These are phyloP conservation scores for Fistulinella prunicolor DNA, from an alignment of 768 basidiomycete genomes.

Conservation along the genomic window DNA sequence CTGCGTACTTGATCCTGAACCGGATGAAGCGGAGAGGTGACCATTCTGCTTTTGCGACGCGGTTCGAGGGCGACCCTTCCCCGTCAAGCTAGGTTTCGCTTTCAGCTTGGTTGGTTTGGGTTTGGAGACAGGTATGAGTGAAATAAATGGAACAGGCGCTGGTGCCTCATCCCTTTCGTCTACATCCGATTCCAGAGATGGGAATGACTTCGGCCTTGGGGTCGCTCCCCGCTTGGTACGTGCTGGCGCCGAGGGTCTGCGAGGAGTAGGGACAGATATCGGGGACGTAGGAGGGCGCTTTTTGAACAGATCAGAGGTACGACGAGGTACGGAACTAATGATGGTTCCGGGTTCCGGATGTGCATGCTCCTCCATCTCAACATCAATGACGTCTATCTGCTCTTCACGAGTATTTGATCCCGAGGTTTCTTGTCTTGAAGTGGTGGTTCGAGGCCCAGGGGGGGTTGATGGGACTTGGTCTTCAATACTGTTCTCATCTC, in stretches of 20 bases:
- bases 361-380: constrained; percentile 33
- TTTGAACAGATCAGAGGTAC: constrained; percentile 44
- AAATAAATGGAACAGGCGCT: constrained; percentile 18
- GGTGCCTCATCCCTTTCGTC: constrained; percentile 26
- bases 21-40: background rate
- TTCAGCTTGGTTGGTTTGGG: constrained; percentile 12
- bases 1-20: constrained; percentile 15
- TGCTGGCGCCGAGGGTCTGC: constrained; percentile 55
- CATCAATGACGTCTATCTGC: constrained; percentile 34
- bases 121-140: constrained; percentile 22
- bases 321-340: constrained; percentile 12
- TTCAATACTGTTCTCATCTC: constrained; percentile 45
- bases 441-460: constrained; percentile 36
- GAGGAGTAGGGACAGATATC: constrained; percentile 50
- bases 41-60: constrained; percentile 1
- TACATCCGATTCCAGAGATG: constrained; percentile 17
- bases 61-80: constrained; percentile 20
- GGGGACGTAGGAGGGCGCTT: constrained; percentile 66
- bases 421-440: background rate
- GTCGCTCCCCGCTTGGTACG: constrained; percentile 40
- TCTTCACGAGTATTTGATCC: constrained; percentile 1
- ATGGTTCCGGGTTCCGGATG: constrained; percentile 11
- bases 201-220: constrained; percentile 23
- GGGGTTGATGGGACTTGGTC: constrained; percentile 50
- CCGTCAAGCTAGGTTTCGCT: constrained; percentile 11